These are phyloP conservation scores for Linum lewisii DNA, from an alignment of 345 rosid genomes.

Conservation along the genomic window DNA sequence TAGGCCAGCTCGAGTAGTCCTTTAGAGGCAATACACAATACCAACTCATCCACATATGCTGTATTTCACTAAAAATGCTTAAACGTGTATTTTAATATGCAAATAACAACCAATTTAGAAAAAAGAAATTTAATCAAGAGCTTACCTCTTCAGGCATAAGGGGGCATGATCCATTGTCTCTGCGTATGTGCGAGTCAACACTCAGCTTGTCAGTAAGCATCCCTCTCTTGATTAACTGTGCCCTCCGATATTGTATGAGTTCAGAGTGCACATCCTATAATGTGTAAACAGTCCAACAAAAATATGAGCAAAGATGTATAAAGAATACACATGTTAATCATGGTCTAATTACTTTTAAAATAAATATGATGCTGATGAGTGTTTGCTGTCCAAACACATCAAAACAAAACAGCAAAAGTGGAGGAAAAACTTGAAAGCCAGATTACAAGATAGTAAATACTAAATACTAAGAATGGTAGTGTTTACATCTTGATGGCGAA, in stretches of 20 bases:
- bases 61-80: too few species aligned
- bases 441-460: neutral
- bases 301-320: constrained; percentile 20
- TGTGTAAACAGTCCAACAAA: constrained; percentile 12
- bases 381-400: neutral
- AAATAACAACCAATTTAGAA: constrained; percentile 11
- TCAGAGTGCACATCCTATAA: constrained; percentile 88
- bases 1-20: neutral
- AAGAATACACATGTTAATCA: neutral
- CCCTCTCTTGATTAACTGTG: constrained; percentile 77
- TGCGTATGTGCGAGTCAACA: constrained; percentile 55
- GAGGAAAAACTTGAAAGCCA: constrained; percentile 1
- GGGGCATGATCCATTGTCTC: constrained; percentile 86
- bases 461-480: neutral
- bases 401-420: neutral
- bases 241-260: constrained; percentile 84
- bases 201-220: constrained; percentile 47
- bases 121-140: neutral
- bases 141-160: constrained; percentile 97
- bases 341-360: neutral
- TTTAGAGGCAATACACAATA: neutral
- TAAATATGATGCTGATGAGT: neutral
- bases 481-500: neutral
- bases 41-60: neutral
- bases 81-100: neutral